Evolutionary conservation across 495 filamentous ascomycete species (phyloP).

Genomic region (Hyaloscypha variabilis): DNA sequence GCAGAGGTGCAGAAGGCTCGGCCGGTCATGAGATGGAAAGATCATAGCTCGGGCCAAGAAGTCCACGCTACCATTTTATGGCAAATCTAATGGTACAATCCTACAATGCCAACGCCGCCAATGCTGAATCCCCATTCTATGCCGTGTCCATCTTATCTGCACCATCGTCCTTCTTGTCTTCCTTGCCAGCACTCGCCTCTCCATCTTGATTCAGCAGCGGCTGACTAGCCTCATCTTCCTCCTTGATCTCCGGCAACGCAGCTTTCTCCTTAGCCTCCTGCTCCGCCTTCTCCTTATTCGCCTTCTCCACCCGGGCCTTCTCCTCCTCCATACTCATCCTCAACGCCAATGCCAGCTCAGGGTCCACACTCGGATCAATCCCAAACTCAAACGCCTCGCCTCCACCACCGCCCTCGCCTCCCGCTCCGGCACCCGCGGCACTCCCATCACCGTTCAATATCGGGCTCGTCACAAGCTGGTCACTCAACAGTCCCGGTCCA

Average conservation of each 20-base stretch:
- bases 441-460: constrained; percentile 80
- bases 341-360: constrained; percentile 92
- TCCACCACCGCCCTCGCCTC: constrained; percentile 58
- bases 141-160: constrained; percentile 91
- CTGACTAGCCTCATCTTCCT: constrained; percentile 68
- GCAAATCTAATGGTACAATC: constrained; percentile 31
- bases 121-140: constrained; percentile 37
- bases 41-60: background rate
- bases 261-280: constrained; percentile 64
- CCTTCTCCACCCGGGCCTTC: constrained; percentile 87
- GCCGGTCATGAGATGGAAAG: background rate
- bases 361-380: constrained; percentile 81
- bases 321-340: constrained; percentile 98
- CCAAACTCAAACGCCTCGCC: constrained; percentile 67
- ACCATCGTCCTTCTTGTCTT: constrained; percentile 65
- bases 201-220: constrained; percentile 67
- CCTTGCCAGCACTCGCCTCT: constrained; percentile 62
- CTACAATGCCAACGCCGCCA: constrained; percentile 29
- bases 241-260: constrained; percentile 73
- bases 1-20: background rate
- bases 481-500: constrained; percentile 86
- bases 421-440: constrained; percentile 46
- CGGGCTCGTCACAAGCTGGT: constrained; percentile 87
- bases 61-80: constrained; percentile 14
- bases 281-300: constrained; percentile 71